Percentiles rank a stretch among this genome's conserved stretches.
phyloP scores from a whole-genome alignment of 768 basidiomycete genomes.

The Leucosporidium yakuticum region DNA sequence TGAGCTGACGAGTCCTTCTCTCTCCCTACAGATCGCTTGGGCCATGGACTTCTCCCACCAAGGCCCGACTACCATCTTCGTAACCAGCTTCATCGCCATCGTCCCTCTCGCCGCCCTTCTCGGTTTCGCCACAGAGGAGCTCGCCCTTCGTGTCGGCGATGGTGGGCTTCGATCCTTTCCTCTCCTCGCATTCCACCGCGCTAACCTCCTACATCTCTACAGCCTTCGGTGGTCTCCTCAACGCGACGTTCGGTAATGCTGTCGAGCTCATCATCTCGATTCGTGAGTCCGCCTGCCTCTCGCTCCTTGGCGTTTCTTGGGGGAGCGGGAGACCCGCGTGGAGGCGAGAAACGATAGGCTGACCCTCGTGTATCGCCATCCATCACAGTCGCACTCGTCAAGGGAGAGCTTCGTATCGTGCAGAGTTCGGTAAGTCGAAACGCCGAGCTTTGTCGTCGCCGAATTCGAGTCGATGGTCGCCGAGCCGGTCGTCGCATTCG shows the following conservation, averaged over 20 bases:
- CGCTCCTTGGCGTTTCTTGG: neutral
- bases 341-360: neutral
- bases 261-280: conserved; percentile 37
- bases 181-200: conserved; percentile 46
- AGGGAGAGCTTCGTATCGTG: conserved; percentile 69
- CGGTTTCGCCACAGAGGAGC: conserved; percentile 77
- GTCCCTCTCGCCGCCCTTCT: conserved; percentile 77
- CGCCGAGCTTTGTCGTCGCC: too few species aligned
- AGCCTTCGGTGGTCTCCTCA: conserved; percentile 56
- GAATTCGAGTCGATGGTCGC: too few species aligned
- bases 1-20: neutral
- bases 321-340: neutral
- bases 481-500: too few species aligned
- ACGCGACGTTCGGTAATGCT: conserved; percentile 49
- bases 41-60: conserved; percentile 29
- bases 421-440: conserved; percentile 44
- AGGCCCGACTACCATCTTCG: conserved; percentile 26
- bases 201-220: conserved; percentile 40
- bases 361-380: neutral
- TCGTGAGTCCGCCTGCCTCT: neutral
- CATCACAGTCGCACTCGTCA: conserved; percentile 55
- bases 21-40: conserved; percentile 30
- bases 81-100: conserved; percentile 73
- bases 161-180: neutral
- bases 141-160: conserved; percentile 67